Base-by-base conservation (phyloP, 345 rosid genomes). In the Citrus trifoliata region DNA sequence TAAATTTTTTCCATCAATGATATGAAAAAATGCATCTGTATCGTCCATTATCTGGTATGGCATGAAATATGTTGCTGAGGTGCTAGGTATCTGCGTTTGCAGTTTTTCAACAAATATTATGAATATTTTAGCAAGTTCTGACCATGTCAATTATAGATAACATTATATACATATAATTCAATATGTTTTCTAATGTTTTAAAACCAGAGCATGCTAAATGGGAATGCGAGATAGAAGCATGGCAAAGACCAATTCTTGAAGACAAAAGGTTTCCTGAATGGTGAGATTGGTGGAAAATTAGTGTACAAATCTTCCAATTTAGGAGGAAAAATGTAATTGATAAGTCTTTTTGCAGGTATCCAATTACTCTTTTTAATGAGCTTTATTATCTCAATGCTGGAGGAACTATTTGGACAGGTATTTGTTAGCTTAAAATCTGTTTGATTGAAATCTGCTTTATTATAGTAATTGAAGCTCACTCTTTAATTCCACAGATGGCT, bases 321-420 rank as follows among this genome's bases (percentile, higher is more conserved):
- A 68, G 72, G 40, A 40, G 22, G 80, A 76, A 75, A 28, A 68
- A 67, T 18, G n/a, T 35, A 66, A 37, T 60, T 33, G 56, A n/a
- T 70, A 71, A 60, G 37, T 27, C 64, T 35, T 73, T 77, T 82
- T 85, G 76, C 90, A 95, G 98, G 99, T 95, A 95, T 72, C 90
- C 93, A 40, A 48, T 83, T 59, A 95, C 97, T 55, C 95, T 95
- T 58, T 95, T 94, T 86, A 95, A 95, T 74, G 99, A 95, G 85
- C 94, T 95, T 56, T 95, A 94, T 86, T 95, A 89, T 84, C 94
- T 95, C 33, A 94, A 92, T 85, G 83, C 99, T 13, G 99, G 99
- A 63, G 93, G 99, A 18, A 91, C 99, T 40, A 80, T 95, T 24
- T 95, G 98, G 99, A 95, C 97, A 80, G 99, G 99, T 92, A 78